Conservation (phyloP, 257 asterid species). For the Solanum chaucha region DNA sequence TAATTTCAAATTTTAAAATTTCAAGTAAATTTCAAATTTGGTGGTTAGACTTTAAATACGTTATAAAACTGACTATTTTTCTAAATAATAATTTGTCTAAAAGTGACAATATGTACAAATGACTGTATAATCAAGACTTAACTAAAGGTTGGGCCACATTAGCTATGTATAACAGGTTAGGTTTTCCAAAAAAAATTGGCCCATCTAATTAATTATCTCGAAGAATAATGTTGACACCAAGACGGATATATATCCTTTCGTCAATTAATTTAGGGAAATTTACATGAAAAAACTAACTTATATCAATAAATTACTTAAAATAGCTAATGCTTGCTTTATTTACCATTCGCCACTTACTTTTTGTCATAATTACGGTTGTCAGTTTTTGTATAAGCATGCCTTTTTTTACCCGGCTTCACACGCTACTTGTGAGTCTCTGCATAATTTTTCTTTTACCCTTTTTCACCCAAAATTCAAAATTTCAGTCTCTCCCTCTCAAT, state of each 20-base stretch:
- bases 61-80: not conserved
- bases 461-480: too few relatives aligned
- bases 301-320: too few relatives aligned
- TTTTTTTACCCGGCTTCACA: too few relatives aligned
- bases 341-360: too few relatives aligned
- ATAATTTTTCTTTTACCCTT: too few relatives aligned
- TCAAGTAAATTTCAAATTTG: not conserved
- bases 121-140: not conserved
- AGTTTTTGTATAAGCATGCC: too few relatives aligned
- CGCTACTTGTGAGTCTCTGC: too few relatives aligned
- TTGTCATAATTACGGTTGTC: too few relatives aligned
- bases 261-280: too few relatives aligned
- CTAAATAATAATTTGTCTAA: not conserved
- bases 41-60: not conserved
- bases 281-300: too few relatives aligned
- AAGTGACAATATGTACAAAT: not conserved
- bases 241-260: not conserved
- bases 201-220: not conserved
- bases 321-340: too few relatives aligned
- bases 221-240: not conserved
- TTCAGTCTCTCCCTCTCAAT: too few relatives aligned
- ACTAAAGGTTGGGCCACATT: not conserved
- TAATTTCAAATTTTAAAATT: rapidly evolving
- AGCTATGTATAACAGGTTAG: not conserved
- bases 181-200: not conserved